These are phyloP conservation scores for Mangifera indica DNA, from an alignment of 345 rosid genomes.

Conservation along the genomic window DNA sequence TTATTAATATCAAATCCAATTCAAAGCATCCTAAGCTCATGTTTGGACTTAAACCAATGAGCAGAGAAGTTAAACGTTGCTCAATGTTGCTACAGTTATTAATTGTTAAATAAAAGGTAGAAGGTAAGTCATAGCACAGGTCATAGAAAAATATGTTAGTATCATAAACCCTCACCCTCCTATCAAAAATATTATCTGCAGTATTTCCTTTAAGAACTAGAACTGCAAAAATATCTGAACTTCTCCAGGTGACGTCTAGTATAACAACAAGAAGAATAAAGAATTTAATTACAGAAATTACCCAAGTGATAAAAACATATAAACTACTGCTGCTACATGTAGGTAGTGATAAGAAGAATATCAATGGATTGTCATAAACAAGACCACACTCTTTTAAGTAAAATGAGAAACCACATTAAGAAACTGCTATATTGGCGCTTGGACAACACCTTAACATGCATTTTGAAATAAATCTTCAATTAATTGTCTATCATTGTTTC, in stretches of 20 bases:
- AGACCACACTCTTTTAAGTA: not conserved
- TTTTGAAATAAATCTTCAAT: not conserved
- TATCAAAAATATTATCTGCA: not conserved
- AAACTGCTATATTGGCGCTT: not conserved
- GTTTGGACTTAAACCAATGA: not conserved
- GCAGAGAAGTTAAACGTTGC: slow-evolving; percentile 1
- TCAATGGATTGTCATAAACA: not conserved
- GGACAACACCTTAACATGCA: not conserved
- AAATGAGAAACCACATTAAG: not conserved
- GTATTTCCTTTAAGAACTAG: not conserved
- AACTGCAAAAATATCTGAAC: not conserved
- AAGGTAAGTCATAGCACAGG: not conserved
- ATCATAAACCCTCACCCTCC: not conserved
- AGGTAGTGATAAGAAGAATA: not conserved
- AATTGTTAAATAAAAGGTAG: not conserved
- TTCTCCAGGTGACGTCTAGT: not conserved
- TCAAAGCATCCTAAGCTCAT: slow-evolving; percentile 25
- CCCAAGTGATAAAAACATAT: not conserved
- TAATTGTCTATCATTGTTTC: not conserved
- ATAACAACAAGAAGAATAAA: not conserved
- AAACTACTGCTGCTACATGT: not conserved
- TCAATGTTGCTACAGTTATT: not conserved
- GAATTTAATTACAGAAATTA: not conserved
- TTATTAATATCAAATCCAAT: slow-evolving; percentile 10
- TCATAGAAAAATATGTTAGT: too few relatives aligned